Conservation (phyloP, 495 filamentous ascomycete genomes). For the Rostrohypoxylon terebratum region DNA sequence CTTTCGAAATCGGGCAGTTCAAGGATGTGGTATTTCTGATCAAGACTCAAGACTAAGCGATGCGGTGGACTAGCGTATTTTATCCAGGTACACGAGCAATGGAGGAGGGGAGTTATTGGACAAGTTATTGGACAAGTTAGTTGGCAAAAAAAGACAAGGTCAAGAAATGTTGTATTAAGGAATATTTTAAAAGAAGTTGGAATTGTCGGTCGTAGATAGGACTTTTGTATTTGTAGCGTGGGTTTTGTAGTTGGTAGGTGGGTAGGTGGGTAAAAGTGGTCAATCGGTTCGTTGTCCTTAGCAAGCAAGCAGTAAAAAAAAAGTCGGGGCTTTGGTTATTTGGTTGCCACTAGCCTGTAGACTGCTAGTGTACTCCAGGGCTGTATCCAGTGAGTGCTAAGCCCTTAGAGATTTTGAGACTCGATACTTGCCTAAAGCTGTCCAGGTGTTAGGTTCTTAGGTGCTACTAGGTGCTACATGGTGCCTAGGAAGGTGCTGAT, state of each 20-base stretch:
- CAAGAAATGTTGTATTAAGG: conserved; percentile 28
- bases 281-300: conserved; percentile 30
- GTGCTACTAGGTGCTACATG: no score
- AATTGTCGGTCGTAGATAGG: conserved; percentile 17
- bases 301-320: conserved; percentile 24
- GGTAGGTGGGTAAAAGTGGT: conserved; percentile 24
- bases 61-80: conserved; percentile 16
- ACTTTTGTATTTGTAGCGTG: conserved; percentile 33
- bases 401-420: conserved; percentile 12
- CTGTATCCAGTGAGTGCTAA: no score
- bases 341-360: not conserved
- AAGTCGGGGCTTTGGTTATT: conserved; percentile 31
- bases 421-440: conserved; percentile 39
- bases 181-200: conserved; percentile 15
- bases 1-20: conserved; percentile 27
- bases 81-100: conserved; percentile 16
- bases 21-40: conserved; percentile 5
- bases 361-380: no score
- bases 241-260: conserved; percentile 21
- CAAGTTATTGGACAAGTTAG: not conserved
- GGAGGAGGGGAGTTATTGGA: not conserved
- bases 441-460: not conserved
- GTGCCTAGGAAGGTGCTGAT: not conserved
- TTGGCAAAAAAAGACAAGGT: not conserved
- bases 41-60: not conserved